Conservation (phyloP, 371 early-diverging fungal species). For the Haplosporangium sp. region DNA sequence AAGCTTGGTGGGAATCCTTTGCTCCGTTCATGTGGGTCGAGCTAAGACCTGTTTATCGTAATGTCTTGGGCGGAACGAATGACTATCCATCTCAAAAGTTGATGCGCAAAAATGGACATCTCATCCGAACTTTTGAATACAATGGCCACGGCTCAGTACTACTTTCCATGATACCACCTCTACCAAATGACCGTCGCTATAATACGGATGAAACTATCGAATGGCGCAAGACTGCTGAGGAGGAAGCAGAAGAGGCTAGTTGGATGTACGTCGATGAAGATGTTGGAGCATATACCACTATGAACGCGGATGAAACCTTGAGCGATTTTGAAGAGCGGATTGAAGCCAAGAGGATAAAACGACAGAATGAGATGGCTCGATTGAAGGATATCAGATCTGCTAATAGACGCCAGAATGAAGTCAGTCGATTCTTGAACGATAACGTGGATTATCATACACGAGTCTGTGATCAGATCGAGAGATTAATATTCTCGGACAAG, state of each 20-base stretch:
- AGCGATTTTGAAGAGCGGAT: conserved; percentile 32
- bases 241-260: conserved; percentile 15
- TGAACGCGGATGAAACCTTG: conserved; percentile 17
- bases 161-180: conserved; percentile 22
- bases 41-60: conserved; percentile 36
- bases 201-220: conserved; percentile 2
- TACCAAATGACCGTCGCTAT: neutral
- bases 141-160: conserved; percentile 40
- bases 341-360: conserved; percentile 7
- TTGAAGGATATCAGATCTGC: conserved; percentile 9
- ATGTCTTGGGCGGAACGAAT: conserved; percentile 23
- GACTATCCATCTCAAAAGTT: conserved; percentile 22
- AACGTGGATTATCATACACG: conserved; percentile 21
- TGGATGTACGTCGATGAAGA: conserved; percentile 39
- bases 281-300: neutral
- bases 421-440: conserved; percentile 34
- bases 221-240: conserved; percentile 14
- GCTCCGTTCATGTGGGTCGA: conserved; percentile 25
- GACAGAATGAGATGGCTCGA: neutral
- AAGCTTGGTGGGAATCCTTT: conserved; percentile 38
- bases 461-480: conserved; percentile 28
- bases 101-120: conserved; percentile 33
- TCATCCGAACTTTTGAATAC: conserved; percentile 39
- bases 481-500: conserved; percentile 32
- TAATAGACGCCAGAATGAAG: conserved; percentile 25